Evolutionary conservation across 2,329 filamentous ascomycete genomes (phyloP).

Genomic region (Phaeosphaeriaceae sp.): DNA sequence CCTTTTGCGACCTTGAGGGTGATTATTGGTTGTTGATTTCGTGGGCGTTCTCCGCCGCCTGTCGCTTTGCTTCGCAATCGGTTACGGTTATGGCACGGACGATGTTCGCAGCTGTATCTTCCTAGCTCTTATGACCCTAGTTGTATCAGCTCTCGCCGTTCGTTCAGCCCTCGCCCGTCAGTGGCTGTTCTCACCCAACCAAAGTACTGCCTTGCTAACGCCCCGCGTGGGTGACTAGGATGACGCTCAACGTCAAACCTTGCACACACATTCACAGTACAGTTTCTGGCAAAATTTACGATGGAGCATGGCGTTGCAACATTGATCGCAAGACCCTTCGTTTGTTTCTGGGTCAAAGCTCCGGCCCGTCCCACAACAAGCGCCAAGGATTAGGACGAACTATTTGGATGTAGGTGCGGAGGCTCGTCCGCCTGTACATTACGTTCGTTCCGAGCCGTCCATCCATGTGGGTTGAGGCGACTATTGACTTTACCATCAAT

Average conservation of each 20-base stretch:
- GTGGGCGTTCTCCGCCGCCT: neutral
- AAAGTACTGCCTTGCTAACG: neutral
- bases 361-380: slow-evolving; percentile 17
- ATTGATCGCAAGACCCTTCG: neutral
- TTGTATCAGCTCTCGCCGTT: neutral
- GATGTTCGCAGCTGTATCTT: slow-evolving; percentile 12
- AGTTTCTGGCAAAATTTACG: slow-evolving; percentile 8
- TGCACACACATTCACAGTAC: neutral
- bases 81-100: slow-evolving; percentile 11
- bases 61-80: neutral
- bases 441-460: neutral
- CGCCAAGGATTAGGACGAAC: slow-evolving; percentile 2
- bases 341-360: slow-evolving; percentile 1
- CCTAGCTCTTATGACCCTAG: neutral
- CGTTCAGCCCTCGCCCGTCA: neutral
- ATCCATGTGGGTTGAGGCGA: neutral
- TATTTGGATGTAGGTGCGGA: slow-evolving; percentile 5
- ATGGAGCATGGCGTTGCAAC: slow-evolving; percentile 3
- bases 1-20: neutral
- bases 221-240: slow-evolving; percentile 4
- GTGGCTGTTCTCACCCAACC: too few species aligned
- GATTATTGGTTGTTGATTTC: slow-evolving; percentile 2
- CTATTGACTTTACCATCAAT: neutral
- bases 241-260: neutral
- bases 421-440: slow-evolving; percentile 5